Evolutionary conservation across 2,329 filamentous ascomycete genomes (phyloP), one percentile per base, ranked within the genome.

Genomic region (Zymoseptoria crescenta): DNA sequence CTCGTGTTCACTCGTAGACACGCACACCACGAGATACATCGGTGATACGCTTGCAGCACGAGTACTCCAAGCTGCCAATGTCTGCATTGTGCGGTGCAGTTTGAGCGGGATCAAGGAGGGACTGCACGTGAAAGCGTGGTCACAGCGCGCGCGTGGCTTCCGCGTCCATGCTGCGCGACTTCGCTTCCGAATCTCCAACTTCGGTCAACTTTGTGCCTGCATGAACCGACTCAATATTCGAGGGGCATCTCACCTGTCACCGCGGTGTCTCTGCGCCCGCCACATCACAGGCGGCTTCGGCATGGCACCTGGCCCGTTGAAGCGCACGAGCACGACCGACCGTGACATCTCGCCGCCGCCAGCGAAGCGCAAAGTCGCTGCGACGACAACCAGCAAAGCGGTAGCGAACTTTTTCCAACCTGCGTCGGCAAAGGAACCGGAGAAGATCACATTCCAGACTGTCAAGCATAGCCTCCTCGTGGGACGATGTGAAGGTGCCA

Each of bases 381-480:
- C 81, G 3, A 79, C 78, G 4, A 80, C 80, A 4, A 84, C 79
- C 35, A 82, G 85, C 72, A 84, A 75, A 60, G 84, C 87, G 1
- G 84, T 96, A 1, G 83, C 88, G 20, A 90, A 83, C 56, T 97
- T 97, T 78, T 97, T 97, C 75, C 96, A 87, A 0, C 92, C 92
- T 0, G 72, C 82, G 0, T 96, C 91, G 0, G 84, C 96, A 72
- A 96, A 95, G 72, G 85, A 87, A 30, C 89, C 89, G 13, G 87
- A 92, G 54, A 83, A 83, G 59, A 84, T 89, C 55, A 77, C 75
- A 8, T 97, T 94, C 90, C 74, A 80, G 8, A 72, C 81, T 73
- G 79, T 79, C 75, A 87, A 82, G 72, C 87, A 78, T 71, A 87
- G 87, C 3, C 78, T 96, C 21, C 80, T 97, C 5, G 82, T 94